Percentiles rank a stretch among this genome's conserved stretches.
These are phyloP conservation scores for Ananas comosus DNA, from an alignment of 176 grass and related monocot species.

Conservation along the genomic window DNA sequence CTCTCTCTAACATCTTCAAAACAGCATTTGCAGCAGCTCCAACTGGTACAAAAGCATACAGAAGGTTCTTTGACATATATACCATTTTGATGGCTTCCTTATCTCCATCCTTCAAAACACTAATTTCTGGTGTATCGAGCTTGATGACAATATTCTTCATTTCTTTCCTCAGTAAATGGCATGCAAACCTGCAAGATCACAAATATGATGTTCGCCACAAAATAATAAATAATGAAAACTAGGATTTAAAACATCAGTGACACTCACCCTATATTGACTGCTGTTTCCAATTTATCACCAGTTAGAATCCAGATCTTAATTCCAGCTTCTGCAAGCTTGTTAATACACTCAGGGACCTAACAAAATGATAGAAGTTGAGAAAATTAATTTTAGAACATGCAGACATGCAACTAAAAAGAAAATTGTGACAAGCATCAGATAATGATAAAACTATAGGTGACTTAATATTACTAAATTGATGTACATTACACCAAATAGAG, in stretches of 20 bases:
- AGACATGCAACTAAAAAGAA: too few species aligned
- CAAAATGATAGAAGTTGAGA: too few species aligned
- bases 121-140: slow-evolving; percentile 56
- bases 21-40: too few species aligned
- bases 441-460: too few species aligned
- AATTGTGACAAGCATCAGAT: too few species aligned
- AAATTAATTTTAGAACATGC: too few species aligned
- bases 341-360: slow-evolving; percentile 90
- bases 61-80: background rate
- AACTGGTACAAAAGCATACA: background rate
- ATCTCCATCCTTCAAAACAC: slow-evolving; percentile 50
- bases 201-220: background rate
- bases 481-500: background rate
- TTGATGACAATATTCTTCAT: slow-evolving; percentile 92
- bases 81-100: slow-evolving; percentile 27
- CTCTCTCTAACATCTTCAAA: too few species aligned
- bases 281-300: slow-evolving; percentile 95
- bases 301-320: slow-evolving; percentile 98
- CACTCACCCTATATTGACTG: slow-evolving; percentile 82
- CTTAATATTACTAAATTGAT: too few species aligned
- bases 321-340: slow-evolving; percentile 93
- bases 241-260: background rate
- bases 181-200: slow-evolving; percentile 55
- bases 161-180: slow-evolving; percentile 82
- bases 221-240: slow-evolving; percentile 1